Conservation (phyloP, 768 basidiomycete genomes). For the Sarcodon aspratus region DNA sequence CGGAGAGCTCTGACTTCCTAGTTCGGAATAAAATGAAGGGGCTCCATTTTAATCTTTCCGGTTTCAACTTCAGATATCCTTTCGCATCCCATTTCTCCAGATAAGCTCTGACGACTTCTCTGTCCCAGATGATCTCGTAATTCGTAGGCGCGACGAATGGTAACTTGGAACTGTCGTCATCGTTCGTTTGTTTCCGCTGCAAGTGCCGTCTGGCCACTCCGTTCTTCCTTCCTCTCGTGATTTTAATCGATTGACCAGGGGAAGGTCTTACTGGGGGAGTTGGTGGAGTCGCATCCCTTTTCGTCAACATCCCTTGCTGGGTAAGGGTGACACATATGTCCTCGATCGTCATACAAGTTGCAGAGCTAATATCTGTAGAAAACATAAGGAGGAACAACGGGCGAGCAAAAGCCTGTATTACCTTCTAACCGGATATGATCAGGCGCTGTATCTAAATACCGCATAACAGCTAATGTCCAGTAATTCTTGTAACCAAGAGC, state of each 20-base stretch:
- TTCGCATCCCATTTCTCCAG: conserved; percentile 64
- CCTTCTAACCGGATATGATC: conserved; percentile 64
- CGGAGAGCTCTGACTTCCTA: conserved; percentile 16
- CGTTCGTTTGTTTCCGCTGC: conserved; percentile 40
- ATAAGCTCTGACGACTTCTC: conserved; percentile 50
- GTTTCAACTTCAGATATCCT: conserved; percentile 62
- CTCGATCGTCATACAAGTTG: conserved; percentile 86
- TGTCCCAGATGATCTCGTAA: conserved; percentile 73
- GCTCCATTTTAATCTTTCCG: conserved; percentile 89
- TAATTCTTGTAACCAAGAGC: conserved; percentile 92
- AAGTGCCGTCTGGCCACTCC: conserved; percentile 55
- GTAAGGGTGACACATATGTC: conserved; percentile 71
- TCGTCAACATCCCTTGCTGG: conserved; percentile 66
- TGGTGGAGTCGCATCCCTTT: conserved; percentile 14
- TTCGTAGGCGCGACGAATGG: conserved; percentile 53
- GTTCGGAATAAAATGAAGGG: conserved; percentile 69
- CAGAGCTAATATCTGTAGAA: conserved; percentile 61
- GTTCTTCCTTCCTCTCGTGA: conserved; percentile 53
- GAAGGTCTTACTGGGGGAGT: conserved; percentile 47
- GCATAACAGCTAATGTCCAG: conserved; percentile 85
- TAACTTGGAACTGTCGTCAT: conserved; percentile 32
- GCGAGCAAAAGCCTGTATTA: conserved; percentile 20
- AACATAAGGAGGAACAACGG: conserved; percentile 4
- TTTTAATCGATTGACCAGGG: conserved; percentile 73
- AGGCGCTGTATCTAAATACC: conserved; percentile 56